phyloP scores from a whole-genome alignment of 805 yeast species.

The Kodamaea leandrae region DNA sequence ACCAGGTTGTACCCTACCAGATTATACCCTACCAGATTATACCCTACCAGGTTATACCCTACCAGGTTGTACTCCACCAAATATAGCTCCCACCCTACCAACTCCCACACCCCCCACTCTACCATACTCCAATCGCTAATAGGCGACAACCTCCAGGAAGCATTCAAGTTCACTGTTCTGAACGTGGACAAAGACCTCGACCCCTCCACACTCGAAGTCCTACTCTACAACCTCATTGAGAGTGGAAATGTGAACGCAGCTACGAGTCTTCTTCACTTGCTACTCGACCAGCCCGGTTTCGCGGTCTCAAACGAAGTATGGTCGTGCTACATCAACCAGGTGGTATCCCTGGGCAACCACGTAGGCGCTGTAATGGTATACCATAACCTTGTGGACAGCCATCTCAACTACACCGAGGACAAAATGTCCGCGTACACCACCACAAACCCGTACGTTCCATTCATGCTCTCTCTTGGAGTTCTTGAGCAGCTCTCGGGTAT shows the following conservation, averaged over 20 bases:
- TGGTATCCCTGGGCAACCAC: slow-evolving; percentile 23
- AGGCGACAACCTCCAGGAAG: slow-evolving; percentile 1
- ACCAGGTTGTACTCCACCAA: too few species aligned
- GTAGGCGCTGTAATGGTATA: slow-evolving; percentile 33
- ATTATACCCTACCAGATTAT: too few species aligned
- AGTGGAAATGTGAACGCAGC: slow-evolving; percentile 25
- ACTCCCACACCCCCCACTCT: not conserved
- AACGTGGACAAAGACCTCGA: slow-evolving; percentile 3
- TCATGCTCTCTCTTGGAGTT: slow-evolving; percentile 28
- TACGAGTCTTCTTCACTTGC: slow-evolving; percentile 26
- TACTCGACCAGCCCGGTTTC: slow-evolving; percentile 16
- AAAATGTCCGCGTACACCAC: slow-evolving; percentile 11
- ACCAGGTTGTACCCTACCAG: too few species aligned
- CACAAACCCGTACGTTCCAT: slow-evolving; percentile 25
- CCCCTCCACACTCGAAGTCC: slow-evolving; percentile 20
- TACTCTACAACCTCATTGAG: slow-evolving; percentile 18
- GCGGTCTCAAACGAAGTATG: slow-evolving; percentile 33
- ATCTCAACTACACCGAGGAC: slow-evolving; percentile 14
- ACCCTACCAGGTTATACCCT: too few species aligned
- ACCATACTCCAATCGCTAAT: too few species aligned
- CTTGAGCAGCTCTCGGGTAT: slow-evolving; percentile 28
- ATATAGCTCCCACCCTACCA: not conserved
- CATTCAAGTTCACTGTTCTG: slow-evolving; percentile 10
- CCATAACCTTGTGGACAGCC: slow-evolving; percentile 35
- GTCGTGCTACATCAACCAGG: slow-evolving; percentile 27